Percentiles rank a stretch among this genome's conserved stretches.
Evolutionary conservation across 1,284 basidiomycete species (phyloP).

Genomic region (Wallemia hederae): DNA sequence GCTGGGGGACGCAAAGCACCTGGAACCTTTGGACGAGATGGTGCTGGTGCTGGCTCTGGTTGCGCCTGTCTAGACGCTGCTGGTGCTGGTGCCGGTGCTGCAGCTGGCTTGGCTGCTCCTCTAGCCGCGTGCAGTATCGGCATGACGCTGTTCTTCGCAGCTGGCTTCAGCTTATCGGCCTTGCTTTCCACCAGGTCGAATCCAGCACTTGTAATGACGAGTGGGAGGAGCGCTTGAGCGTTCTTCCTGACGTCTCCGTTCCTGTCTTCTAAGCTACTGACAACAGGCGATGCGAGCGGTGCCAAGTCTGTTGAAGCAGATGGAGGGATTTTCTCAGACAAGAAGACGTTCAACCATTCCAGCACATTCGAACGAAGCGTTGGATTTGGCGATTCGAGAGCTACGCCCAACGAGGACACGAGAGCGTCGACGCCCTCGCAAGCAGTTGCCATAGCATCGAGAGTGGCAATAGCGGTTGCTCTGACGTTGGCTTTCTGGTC

Average conservation of each 20-base stretch:
- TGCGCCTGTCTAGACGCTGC: conserved; percentile 11
- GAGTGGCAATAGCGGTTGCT: conserved; percentile 39
- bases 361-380: conserved; percentile 56
- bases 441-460: conserved; percentile 57
- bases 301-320: conserved; percentile 36
- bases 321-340: conserved; percentile 16
- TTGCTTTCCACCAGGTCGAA: conserved; percentile 65
- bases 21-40: conserved; percentile 3
- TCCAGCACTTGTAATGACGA: conserved; percentile 44
- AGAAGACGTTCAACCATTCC: conserved; percentile 34
- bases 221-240: conserved; percentile 51
- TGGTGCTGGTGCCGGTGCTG: conserved; percentile 14
- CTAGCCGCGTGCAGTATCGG: conserved; percentile 50
- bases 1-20: neutral
- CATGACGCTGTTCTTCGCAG: conserved; percentile 53
- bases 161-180: conserved; percentile 63
- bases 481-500: conserved; percentile 81
- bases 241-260: conserved; percentile 73
- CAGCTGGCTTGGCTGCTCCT: conserved; percentile 4
- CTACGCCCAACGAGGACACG: conserved; percentile 42
- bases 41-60: conserved; percentile 5
- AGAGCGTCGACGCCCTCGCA: conserved; percentile 59
- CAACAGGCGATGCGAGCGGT: conserved; percentile 35
- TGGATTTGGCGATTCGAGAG: conserved; percentile 65
- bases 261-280: conserved; percentile 69